Percentiles rank a stretch among this genome's conserved stretches.
phyloP scores from a whole-genome alignment of 129 eudicot genomes.

The Pittosporum tobira region DNA sequence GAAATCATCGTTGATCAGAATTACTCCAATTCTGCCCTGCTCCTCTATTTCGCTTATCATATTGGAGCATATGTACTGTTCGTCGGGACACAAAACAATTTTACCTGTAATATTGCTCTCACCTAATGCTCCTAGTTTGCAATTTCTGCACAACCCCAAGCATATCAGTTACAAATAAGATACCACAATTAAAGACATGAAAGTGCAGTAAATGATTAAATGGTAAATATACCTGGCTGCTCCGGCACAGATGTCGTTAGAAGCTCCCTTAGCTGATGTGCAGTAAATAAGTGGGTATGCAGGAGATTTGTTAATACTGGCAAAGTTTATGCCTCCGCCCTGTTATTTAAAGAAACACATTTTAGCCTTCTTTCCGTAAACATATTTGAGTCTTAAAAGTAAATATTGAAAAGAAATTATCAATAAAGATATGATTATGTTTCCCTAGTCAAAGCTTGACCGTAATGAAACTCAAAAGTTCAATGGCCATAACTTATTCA shows the following conservation, averaged over 20 bases:
- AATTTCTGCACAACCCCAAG: constrained; percentile 34
- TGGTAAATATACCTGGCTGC: constrained; percentile 41
- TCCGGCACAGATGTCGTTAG: constrained; percentile 6
- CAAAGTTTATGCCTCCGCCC: constrained; percentile 79
- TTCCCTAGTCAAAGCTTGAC: no score
- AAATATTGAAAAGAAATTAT: no score
- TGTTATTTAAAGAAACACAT: constrained; percentile 14
- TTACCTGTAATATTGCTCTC: constrained; percentile 46
- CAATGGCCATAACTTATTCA: constrained; percentile 60
- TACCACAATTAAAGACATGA: neutral
- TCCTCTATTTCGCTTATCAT: constrained; percentile 18
- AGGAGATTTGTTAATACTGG: constrained; percentile 38
- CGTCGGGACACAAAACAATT: constrained; percentile 49
- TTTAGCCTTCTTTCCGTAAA: no score
- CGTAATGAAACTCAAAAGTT: no score
- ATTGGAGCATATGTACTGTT: constrained; percentile 9
- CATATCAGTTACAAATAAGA: neutral
- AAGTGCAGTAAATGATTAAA: neutral
- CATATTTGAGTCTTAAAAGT: no score
- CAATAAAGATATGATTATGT: no score
- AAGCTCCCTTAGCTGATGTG: constrained; percentile 25
- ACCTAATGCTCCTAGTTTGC: constrained; percentile 51
- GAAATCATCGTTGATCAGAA: constrained; percentile 35
- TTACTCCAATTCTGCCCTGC: constrained; percentile 49
- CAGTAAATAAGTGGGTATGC: constrained; percentile 43